Evolutionary conservation across 495 filamentous ascomycete species (phyloP).

Genomic region (Penicillium verhagenii): DNA sequence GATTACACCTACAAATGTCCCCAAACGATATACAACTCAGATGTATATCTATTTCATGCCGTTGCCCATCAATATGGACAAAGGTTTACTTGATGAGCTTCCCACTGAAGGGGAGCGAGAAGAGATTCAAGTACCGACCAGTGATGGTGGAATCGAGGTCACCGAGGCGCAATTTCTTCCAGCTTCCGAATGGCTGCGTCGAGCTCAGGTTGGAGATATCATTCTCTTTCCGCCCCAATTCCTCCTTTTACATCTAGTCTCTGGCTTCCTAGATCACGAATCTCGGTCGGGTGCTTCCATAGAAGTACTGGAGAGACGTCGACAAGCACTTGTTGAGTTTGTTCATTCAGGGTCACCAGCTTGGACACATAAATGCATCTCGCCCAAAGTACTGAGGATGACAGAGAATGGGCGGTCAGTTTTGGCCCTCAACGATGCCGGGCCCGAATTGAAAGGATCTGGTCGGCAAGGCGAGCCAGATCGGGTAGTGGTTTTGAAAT

Average conservation of each 20-base stretch:
- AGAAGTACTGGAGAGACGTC: slow-evolving; percentile 45
- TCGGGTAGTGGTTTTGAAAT: slow-evolving; percentile 68
- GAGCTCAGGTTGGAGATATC: slow-evolving; percentile 61
- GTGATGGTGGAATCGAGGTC: slow-evolving; percentile 83
- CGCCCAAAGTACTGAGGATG: slow-evolving; percentile 58
- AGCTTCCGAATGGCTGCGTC: slow-evolving; percentile 63
- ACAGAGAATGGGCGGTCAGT: slow-evolving; percentile 59
- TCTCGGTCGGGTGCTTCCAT: slow-evolving; percentile 30
- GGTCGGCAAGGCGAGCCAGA: slow-evolving; percentile 67
- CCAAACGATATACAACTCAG: slow-evolving; percentile 82
- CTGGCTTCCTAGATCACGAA: slow-evolving; percentile 55
- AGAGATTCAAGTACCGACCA: slow-evolving; percentile 59
- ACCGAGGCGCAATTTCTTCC: slow-evolving; percentile 76
- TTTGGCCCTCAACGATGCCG: slow-evolving; percentile 68
- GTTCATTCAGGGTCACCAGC: slow-evolving; percentile 53
- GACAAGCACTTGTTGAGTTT: slow-evolving; percentile 58
- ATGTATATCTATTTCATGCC: slow-evolving; percentile 98
- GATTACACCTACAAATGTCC: slow-evolving; percentile 74
- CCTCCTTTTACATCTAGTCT: slow-evolving; percentile 68
- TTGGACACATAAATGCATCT: slow-evolving; percentile 80
- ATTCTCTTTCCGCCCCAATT: slow-evolving; percentile 90
- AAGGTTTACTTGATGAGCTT: slow-evolving; percentile 27
- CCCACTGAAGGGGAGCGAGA: slow-evolving; percentile 36
- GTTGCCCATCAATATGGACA: slow-evolving; percentile 46
- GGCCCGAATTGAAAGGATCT: slow-evolving; percentile 63